These are phyloP conservation scores for Polyporus tsugae DNA, from an alignment of 1,284 basidiomycete genomes.

Conservation along the genomic window DNA sequence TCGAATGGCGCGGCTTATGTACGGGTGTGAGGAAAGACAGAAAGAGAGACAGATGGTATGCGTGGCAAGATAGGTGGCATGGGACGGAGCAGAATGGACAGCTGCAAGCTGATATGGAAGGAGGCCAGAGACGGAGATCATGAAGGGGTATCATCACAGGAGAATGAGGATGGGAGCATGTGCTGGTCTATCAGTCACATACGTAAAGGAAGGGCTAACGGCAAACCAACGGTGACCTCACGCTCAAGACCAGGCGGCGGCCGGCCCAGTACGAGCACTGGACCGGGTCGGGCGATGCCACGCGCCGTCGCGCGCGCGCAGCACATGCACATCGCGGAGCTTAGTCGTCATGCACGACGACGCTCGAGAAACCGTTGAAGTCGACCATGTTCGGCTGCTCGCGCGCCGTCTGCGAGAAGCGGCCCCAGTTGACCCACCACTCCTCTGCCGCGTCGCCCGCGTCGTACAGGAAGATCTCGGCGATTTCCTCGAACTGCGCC, in stretches of 20 bases:
- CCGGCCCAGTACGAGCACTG: neutral
- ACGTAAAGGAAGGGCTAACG: slow-evolving; percentile 3
- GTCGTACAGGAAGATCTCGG: slow-evolving; percentile 43
- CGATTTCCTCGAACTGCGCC: slow-evolving; percentile 39
- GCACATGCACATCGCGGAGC: neutral
- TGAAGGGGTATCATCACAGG: neutral
- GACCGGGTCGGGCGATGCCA: neutral
- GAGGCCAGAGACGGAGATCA: neutral
- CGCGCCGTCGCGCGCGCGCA: neutral
- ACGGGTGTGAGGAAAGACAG: neutral
- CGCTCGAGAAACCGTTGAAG: slow-evolving; percentile 13
- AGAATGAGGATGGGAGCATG: neutral
- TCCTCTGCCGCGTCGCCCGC: slow-evolving; percentile 46
- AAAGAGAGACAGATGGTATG: too few relatives aligned
- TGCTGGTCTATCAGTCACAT: neutral
- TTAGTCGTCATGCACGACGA: slow-evolving; percentile 6
- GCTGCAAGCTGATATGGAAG: neutral
- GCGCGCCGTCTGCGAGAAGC: slow-evolving; percentile 29
- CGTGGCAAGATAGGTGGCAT: neutral
- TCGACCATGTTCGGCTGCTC: slow-evolving; percentile 14
- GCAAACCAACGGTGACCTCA: neutral
- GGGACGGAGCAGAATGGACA: neutral
- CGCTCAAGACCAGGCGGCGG: neutral
- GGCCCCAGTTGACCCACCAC: slow-evolving; percentile 49
- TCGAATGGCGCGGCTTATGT: neutral